Evolutionary conservation across 352 stramenopile genomes (phyloP), one percentile per base, ranked within the genome.

Genomic region (Phytophthora idaei): DNA sequence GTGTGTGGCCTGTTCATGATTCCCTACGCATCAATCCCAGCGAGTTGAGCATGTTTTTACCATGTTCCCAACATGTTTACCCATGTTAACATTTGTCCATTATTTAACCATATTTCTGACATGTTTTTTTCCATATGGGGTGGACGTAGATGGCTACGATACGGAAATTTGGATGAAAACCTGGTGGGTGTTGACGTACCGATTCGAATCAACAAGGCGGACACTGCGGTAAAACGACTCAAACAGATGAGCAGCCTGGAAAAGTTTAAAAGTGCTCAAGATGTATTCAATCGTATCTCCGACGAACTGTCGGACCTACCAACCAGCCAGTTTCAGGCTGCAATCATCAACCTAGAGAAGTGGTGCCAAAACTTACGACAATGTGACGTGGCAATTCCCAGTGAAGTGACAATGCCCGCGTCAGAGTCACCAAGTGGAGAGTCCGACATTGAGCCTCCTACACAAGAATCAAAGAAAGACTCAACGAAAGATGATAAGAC

Each of bases 71-170:
- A 11, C 36, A 42, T 42, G 36, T 17, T 25, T 46, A 27, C 39
- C 25, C 25, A 68, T 45, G 45, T 68, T 45, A 44, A 7, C 5
- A 42, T 28, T 10, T 44, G 17, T 21, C 17, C 17, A 21, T 21
- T 21, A 21, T 21, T 21, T 21, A 21, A 21, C 36, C 9, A 57
- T 67, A 41, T 45, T 55, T 46, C 4, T 27, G 11, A 12, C 39
- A 25, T 46, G 15, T 46, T 46, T 46, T 21, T 34, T 8, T 21
- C 1, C 29, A 34, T 34, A 7, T 42, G 5, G 6, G 4, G 2
- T 2, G 15, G 7, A 46, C 3, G 15, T 46, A 46, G 39, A 25
- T 46, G 39, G 39, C 15, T 46, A 25, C 12, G 39, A 3, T 8
- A 25, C 9, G 15, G 39, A 17, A 9, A 11, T 21, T 17, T 46